Percentiles rank a stretch among this genome's conserved stretches.
These are phyloP conservation scores for Stromatinia cepivora DNA, from an alignment of 2,329 filamentous ascomycete species.

Conservation along the genomic window DNA sequence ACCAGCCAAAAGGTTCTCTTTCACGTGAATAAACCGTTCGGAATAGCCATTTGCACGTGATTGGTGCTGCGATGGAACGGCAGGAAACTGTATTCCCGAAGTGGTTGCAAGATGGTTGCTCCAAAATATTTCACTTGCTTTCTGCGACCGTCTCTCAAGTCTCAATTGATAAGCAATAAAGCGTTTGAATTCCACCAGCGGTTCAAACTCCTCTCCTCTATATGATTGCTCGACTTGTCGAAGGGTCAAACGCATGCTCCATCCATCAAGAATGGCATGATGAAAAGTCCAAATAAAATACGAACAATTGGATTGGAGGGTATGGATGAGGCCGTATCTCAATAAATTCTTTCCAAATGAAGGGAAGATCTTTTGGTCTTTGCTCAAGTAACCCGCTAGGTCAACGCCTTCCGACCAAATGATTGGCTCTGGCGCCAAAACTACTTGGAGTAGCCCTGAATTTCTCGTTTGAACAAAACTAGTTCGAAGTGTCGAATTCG, in stretches of 20 bases:
- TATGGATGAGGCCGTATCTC: conserved; percentile 12
- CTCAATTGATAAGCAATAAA: conserved; percentile 12
- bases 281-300: conserved; percentile 55
- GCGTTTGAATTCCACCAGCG: not conserved
- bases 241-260: conserved; percentile 45
- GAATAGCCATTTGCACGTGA: conserved; percentile 1
- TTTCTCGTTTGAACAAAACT: conserved; percentile 32
- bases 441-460: conserved; percentile 26
- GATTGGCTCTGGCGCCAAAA: conserved; percentile 22
- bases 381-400: conserved; percentile 7
- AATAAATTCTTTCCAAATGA: conserved; percentile 27
- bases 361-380: not conserved
- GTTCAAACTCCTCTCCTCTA: not conserved
- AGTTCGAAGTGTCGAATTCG: conserved; percentile 40
- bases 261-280: conserved; percentile 57
- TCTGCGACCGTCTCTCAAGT: conserved; percentile 3
- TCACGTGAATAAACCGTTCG: conserved; percentile 6
- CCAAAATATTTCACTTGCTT: conserved; percentile 47
- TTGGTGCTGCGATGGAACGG: not conserved
- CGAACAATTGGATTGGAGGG: conserved; percentile 26
- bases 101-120: conserved; percentile 46
- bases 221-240: conserved; percentile 30
- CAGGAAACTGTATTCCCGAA: conserved; percentile 50
- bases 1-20: conserved; percentile 17
- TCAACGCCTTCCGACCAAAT: conserved; percentile 1